Evolutionary conservation across 768 basidiomycete genomes (phyloP), one percentile per base, ranked within the genome.

Genomic region (Rhodocollybia butyracea): DNA sequence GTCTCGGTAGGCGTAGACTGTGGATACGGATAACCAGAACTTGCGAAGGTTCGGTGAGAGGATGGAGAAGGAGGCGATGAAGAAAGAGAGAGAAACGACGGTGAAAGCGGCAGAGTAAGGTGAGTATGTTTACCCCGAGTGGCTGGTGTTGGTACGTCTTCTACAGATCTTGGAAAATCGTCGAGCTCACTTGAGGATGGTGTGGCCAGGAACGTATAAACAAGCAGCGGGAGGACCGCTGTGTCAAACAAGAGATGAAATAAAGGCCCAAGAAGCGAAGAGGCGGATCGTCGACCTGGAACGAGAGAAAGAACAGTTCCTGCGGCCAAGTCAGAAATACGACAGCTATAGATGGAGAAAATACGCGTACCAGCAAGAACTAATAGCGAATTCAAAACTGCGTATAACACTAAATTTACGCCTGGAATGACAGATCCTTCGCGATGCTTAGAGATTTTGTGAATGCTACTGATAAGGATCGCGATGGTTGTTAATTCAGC

Each of bases 161-260:
- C 34, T 17, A 12, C 22, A n/a, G 32, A 5, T 13, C 3, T 7
- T 5, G n/a, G 34, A 15, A 27, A 6, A 17, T 50, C 34, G 21
- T 50, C 34, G 21, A n/a, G n/a, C n/a, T 39, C 27, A 22, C 21
- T 38, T 27, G 21, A 15, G 5, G 48, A 24, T 15, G 22, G 7
- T 11, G 39, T 40, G 19, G 21, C 15, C 3, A 53, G 27, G 11
- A 41, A 53, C 27, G 31, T 24, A 15, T 53, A 53, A n/a, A 42
- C 40, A 29, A 53, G 51, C 21, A 53, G 32, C 11, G 51, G 51
- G 24, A 53, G 51, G 8, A n/a, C 51, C 26, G 39, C 39, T 8
- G 39, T 53, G n/a, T 38, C 38, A 26, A 29, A 53, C 6, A 53
- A 22, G 13, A 53, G 51, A 22, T 41, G 12, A 32, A 41, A 53